Conservation (phyloP, 257 asterid genomes). For the Jacaranda mimosifolia region DNA sequence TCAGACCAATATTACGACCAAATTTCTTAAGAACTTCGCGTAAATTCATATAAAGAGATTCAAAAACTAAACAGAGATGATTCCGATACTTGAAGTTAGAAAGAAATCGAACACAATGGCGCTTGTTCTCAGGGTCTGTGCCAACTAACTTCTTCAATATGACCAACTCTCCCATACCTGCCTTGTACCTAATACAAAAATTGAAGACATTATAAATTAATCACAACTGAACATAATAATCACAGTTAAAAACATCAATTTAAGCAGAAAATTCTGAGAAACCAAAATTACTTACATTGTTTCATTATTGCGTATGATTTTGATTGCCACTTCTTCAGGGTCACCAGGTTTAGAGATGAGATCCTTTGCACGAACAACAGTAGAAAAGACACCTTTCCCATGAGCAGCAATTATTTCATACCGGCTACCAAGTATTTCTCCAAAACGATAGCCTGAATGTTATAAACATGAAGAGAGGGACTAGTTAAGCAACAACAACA, state of each 20-base stretch:
- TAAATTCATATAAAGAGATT: slow-evolving; percentile 99
- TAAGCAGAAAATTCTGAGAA: slow-evolving; percentile 29
- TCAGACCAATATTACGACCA: slow-evolving; percentile 99
- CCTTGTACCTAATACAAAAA: slow-evolving; percentile 75
- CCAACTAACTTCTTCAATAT: slow-evolving; percentile 92
- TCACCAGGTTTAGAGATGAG: slow-evolving; percentile 79
- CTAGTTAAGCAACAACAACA: background rate
- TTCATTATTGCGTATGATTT: slow-evolving; percentile 92
- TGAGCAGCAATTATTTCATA: slow-evolving; percentile 97
- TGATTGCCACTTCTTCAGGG: slow-evolving; percentile 93
- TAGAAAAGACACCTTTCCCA: slow-evolving; percentile 98
- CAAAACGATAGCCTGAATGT: slow-evolving; percentile 85
- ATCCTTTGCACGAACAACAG: slow-evolving; percentile 96
- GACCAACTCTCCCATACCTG: slow-evolving; percentile 95
- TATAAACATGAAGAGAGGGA: slow-evolving; percentile 12
- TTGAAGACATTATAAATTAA: background rate
- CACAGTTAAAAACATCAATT: slow-evolving; percentile 17
- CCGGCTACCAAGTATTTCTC: slow-evolving; percentile 89
- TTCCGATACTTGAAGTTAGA: slow-evolving; percentile 96
- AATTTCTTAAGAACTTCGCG: slow-evolving; percentile 97
- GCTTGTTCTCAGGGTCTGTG: slow-evolving; percentile 94
- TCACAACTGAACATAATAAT: background rate
- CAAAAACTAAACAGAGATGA: slow-evolving; percentile 99
- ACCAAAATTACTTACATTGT: slow-evolving; percentile 68
- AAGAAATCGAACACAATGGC: slow-evolving; percentile 94